Percentiles rank a stretch among this genome's conserved stretches.
These are phyloP conservation scores for Zygosaccharomyces pseudobailii DNA, from an alignment of 1,139 yeast species.

Conservation along the genomic window DNA sequence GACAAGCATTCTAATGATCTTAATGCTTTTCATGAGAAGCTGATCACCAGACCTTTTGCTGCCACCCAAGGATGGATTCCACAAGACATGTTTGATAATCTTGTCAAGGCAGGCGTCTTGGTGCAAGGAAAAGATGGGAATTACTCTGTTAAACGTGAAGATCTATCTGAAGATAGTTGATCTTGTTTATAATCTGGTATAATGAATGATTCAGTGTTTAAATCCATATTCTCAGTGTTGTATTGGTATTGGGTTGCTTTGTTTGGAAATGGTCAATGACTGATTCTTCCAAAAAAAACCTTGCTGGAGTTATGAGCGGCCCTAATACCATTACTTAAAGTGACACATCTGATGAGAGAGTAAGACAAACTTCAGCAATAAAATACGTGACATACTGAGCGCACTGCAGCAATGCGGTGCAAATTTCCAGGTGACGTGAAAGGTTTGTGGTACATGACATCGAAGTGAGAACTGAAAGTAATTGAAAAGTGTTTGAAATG, in stretches of 20 bases:
- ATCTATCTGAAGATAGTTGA: not conserved
- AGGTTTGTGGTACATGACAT: too few species aligned
- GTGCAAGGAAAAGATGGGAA: slow-evolving; percentile 44
- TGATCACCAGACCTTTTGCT: slow-evolving; percentile 72
- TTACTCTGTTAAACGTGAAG: slow-evolving; percentile 30
- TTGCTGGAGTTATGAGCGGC: not conserved
- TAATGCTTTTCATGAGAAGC: slow-evolving; percentile 61
- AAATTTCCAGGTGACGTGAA: too few species aligned
- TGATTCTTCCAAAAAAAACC: not conserved
- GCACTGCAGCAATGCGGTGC: too few species aligned
- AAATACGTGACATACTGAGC: too few species aligned
- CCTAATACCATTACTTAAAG: not conserved
- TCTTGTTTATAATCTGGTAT: not conserved
- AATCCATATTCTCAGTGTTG: not conserved
- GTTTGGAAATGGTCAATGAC: too few species aligned
- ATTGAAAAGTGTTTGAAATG: too few species aligned
- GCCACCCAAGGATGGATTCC: slow-evolving; percentile 97
- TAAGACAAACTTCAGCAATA: too few species aligned
- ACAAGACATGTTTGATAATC: slow-evolving; percentile 77
- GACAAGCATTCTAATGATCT: slow-evolving; percentile 55
- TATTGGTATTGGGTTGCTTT: too few species aligned
- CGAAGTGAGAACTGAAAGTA: too few species aligned
- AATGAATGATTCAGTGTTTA: not conserved
- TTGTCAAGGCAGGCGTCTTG: slow-evolving; percentile 63
- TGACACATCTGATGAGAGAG: too few species aligned